phyloP scores from a whole-genome alignment of 2,329 filamentous ascomycete species.

The Trichoderma sp. region DNA sequence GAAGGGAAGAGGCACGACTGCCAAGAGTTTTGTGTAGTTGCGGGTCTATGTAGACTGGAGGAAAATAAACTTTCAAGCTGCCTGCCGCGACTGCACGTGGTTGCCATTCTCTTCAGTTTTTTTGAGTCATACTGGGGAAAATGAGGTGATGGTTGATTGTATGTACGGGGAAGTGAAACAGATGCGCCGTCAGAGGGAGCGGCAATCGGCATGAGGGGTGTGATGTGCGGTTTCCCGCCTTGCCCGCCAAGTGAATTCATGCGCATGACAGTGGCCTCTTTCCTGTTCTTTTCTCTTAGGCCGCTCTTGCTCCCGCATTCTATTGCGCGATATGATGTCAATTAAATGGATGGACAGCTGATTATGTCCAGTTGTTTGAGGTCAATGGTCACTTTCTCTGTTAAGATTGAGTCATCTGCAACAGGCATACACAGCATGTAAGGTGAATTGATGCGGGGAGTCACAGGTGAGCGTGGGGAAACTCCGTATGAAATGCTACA shows the following conservation, averaged over 20 bases:
- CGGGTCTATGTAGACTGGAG: background rate
- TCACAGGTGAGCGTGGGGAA: background rate
- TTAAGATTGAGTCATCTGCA: background rate
- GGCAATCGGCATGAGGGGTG: background rate
- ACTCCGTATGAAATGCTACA: background rate
- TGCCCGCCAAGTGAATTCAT: too few relatives aligned
- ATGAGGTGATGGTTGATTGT: background rate
- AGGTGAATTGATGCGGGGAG: background rate
- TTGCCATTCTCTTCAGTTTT: background rate
- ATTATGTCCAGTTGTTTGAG: too few relatives aligned
- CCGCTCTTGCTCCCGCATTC: too few relatives aligned
- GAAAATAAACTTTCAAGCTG: background rate
- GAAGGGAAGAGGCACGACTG: background rate
- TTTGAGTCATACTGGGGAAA: slow-evolving; percentile 16
- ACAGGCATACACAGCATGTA: background rate
- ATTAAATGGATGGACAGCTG: too few relatives aligned
- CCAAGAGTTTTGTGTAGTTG: slow-evolving; percentile 11
- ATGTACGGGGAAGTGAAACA: background rate
- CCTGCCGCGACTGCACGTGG: slow-evolving; percentile 6
- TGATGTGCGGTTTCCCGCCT: too few relatives aligned
- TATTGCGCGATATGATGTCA: too few relatives aligned
- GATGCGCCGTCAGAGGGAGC: background rate
- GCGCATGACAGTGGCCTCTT: too few relatives aligned
- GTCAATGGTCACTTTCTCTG: too few relatives aligned
- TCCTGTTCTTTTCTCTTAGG: too few relatives aligned